Evolutionary conservation across 169 alveolate genomes (phyloP).

Genomic region (Eimeria sp.): DNA sequence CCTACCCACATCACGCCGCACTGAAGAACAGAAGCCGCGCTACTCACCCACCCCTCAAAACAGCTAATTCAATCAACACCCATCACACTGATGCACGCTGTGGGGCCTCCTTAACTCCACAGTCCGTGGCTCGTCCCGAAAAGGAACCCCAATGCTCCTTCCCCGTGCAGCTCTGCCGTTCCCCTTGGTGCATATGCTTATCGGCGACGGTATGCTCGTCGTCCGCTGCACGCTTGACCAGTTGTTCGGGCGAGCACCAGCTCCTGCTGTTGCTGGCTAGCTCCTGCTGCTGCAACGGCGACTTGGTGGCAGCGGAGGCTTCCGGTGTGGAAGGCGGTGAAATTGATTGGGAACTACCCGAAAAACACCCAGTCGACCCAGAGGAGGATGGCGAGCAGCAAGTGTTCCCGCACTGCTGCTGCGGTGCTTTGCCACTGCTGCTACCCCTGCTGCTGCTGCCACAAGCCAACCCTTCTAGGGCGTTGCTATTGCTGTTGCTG

Average conservation of each 20-base stretch:
- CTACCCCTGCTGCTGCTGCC: slow-evolving; percentile 35
- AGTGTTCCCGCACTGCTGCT: slow-evolving; percentile 63
- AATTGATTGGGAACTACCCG: slow-evolving; percentile 66
- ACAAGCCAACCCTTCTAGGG: neutral
- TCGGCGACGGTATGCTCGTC: slow-evolving; percentile 27
- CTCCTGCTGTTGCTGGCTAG: neutral
- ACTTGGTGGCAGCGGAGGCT: slow-evolving; percentile 24
- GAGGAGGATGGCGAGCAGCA: slow-evolving; percentile 60
- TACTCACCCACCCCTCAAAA: slow-evolving; percentile 7
- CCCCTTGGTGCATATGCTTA: neutral
- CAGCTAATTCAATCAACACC: neutral
- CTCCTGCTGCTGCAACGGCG: slow-evolving; percentile 49
- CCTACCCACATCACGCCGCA: neutral
- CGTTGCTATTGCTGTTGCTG: slow-evolving; percentile 13
- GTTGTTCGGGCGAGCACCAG: slow-evolving; percentile 27
- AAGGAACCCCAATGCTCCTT: neutral
- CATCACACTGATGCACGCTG: slow-evolving; percentile 16
- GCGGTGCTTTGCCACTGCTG: slow-evolving; percentile 45
- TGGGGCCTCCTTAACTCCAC: slow-evolving; percentile 29
- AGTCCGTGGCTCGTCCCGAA: neutral
- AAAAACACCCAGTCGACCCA: slow-evolving; percentile 36
- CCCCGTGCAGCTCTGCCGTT: slow-evolving; percentile 9
- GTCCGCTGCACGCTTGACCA: slow-evolving; percentile 43
- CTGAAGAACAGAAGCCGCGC: neutral
- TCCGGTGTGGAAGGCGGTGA: slow-evolving; percentile 64